These are phyloP conservation scores for Suillus paluster DNA, from an alignment of 768 basidiomycete species.

Conservation along the genomic window DNA sequence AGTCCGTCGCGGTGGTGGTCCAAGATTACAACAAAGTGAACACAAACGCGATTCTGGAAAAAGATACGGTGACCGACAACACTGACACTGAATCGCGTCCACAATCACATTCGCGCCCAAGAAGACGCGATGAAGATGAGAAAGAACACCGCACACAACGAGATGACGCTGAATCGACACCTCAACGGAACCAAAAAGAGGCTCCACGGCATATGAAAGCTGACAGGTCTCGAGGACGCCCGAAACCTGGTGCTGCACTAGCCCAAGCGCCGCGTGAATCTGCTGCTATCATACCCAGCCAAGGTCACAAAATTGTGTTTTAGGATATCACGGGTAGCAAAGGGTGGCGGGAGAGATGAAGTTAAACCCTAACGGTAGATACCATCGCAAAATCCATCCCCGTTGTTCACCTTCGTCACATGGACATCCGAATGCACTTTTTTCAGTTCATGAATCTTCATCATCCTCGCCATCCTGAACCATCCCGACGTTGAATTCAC, in stretches of 20 bases:
- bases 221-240: slow-evolving; percentile 43
- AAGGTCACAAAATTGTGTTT: slow-evolving; percentile 77
- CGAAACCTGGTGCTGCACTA: slow-evolving; percentile 80
- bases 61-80: slow-evolving; percentile 15
- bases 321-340: slow-evolving; percentile 32
- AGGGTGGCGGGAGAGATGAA: not conserved
- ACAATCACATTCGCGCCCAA: slow-evolving; percentile 9
- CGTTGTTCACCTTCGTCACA: not conserved
- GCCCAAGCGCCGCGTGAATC: slow-evolving; percentile 78
- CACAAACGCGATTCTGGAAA: slow-evolving; percentile 12
- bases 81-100: slow-evolving; percentile 3
- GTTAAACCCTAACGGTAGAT: slow-evolving; percentile 1
- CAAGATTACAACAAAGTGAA: slow-evolving; percentile 27
- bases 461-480: slow-evolving; percentile 65
- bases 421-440: not conserved
- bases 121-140: slow-evolving; percentile 12
- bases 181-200: slow-evolving; percentile 15
- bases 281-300: slow-evolving; percentile 66
- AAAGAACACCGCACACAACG: slow-evolving; percentile 10
- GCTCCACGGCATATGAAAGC: slow-evolving; percentile 17
- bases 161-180: slow-evolving; percentile 6
- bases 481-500: slow-evolving; percentile 91
- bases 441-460: slow-evolving; percentile 23
- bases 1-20: slow-evolving; percentile 74
- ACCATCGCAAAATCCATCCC: not conserved